Evolutionary conservation across 352 stramenopile species (phyloP).

Genomic region (Plasmopara halstedii): DNA sequence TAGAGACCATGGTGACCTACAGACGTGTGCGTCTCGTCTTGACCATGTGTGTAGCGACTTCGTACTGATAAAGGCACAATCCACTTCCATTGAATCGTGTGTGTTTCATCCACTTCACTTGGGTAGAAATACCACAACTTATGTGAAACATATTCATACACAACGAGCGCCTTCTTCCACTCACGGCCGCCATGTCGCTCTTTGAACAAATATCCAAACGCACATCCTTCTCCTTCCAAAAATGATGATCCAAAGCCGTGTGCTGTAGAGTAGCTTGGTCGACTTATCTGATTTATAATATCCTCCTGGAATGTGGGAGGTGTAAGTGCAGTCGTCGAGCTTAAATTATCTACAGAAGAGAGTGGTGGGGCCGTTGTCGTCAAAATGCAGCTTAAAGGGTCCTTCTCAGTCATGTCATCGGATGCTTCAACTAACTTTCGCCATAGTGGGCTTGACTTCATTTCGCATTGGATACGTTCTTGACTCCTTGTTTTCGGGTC

Average conservation of each 20-base stretch:
- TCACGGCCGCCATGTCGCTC: conserved; percentile 44
- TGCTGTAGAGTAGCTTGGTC: conserved; percentile 73
- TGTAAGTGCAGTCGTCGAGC: conserved; percentile 23
- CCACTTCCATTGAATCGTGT: conserved; percentile 84
- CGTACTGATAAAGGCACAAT: conserved; percentile 71
- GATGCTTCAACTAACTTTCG: conserved; percentile 43
- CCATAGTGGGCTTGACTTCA: conserved; percentile 50
- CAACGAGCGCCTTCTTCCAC: conserved; percentile 81
- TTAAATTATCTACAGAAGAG: conserved; percentile 16
- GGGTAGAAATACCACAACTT: conserved; percentile 88
- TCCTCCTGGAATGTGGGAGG: conserved; percentile 78
- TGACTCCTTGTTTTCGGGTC: conserved; percentile 69
- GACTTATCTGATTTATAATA: conserved; percentile 83
- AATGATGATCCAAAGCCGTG: conserved; percentile 85
- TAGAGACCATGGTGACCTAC: conserved; percentile 80
- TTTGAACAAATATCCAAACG: conserved; percentile 83
- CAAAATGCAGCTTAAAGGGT: conserved; percentile 54
- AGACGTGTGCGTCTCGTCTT: conserved; percentile 77
- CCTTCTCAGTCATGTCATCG: conserved; percentile 35
- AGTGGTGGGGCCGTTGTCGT: conserved; percentile 29
- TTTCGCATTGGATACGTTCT: conserved; percentile 45
- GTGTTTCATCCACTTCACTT: conserved; percentile 71
- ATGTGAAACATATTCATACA: conserved; percentile 83
- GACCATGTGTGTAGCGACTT: conserved; percentile 72
- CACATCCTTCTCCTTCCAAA: conserved; percentile 70